These are phyloP conservation scores for Saccharomycopsis capsularis DNA, from an alignment of 805 yeast species.

Conservation along the genomic window DNA sequence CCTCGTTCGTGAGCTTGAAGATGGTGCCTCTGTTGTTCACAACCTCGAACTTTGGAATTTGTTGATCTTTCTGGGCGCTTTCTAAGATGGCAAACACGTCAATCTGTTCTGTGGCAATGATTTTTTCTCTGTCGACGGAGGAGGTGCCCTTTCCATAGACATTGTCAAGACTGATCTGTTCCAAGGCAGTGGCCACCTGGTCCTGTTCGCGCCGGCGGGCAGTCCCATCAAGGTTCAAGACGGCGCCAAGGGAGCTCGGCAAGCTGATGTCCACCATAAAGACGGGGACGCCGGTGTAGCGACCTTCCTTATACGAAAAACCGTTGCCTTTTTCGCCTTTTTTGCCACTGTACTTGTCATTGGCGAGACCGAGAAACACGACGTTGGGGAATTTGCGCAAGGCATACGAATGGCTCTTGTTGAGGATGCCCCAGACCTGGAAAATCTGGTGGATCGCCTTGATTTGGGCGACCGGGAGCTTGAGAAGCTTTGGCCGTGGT, in stretches of 20 bases:
- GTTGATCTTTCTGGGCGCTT: no score
- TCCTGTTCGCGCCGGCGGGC: background rate
- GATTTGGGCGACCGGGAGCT: conserved; percentile 21
- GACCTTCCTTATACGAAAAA: conserved; percentile 31
- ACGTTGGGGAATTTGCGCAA: conserved; percentile 22
- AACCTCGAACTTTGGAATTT: background rate
- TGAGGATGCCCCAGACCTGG: conserved; percentile 25
- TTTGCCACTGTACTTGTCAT: conserved; percentile 26
- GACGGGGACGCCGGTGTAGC: conserved; percentile 55
- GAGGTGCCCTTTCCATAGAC: background rate
- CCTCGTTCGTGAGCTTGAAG: conserved; percentile 29
- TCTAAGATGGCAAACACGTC: conserved; percentile 25
- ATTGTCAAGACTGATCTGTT: background rate
- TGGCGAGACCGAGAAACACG: conserved; percentile 38
- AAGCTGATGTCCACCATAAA: conserved; percentile 46
- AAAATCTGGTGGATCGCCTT: conserved; percentile 16
- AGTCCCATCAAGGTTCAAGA: background rate
- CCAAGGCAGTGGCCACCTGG: background rate
- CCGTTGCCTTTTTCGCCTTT: conserved; percentile 31
- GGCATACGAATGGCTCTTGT: conserved; percentile 11
- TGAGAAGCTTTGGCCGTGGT: conserved; percentile 17
- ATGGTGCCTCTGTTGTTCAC: conserved; percentile 18
- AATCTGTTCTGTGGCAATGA: conserved; percentile 13
- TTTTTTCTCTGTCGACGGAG: background rate
- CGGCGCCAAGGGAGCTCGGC: background rate